phyloP scores from a whole-genome alignment of 2,329 filamentous ascomycete genomes.

The Cercospora brassicicola region DNA sequence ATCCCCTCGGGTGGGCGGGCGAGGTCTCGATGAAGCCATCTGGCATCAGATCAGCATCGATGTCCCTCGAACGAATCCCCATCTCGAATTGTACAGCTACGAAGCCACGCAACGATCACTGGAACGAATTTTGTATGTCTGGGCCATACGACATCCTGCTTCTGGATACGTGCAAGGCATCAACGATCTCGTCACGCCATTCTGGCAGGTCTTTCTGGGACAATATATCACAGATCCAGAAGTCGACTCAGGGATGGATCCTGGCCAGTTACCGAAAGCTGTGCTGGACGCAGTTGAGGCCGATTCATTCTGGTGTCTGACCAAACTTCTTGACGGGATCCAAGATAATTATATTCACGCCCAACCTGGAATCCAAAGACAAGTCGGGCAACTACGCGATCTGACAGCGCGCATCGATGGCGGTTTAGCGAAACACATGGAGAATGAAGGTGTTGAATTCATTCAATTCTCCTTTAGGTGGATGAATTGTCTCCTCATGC shows the following conservation, averaged over 20 bases:
- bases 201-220: conserved; percentile 95
- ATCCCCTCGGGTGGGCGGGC: conserved; percentile 52
- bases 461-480: conserved; percentile 99
- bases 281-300: conserved; percentile 96
- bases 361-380: conserved; percentile 92
- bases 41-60: conserved; percentile 99
- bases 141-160: conserved; percentile 95
- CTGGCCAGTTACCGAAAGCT: conserved; percentile 83
- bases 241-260: conserved; percentile 93
- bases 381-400: conserved; percentile 84
- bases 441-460: conserved; percentile 90
- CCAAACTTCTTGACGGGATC: conserved; percentile 96
- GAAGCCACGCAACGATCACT: conserved; percentile 93
- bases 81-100: conserved; percentile 91
- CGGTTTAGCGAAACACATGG: conserved; percentile 80
- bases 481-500: conserved; percentile 99
- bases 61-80: conserved; percentile 91
- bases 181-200: conserved; percentile 95
- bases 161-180: conserved; percentile 98
- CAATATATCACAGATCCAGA: conserved; percentile 93
- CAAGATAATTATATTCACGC: conserved; percentile 99
- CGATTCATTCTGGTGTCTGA: conserved; percentile 97
- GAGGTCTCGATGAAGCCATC: conserved; percentile 90
- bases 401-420: conserved; percentile 87
- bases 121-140: conserved; percentile 93